Evolutionary conservation across 371 early-diverging fungal species (phyloP), one percentile per base, ranked within the genome.

Genomic region (Cokeromyces recurvatus): DNA sequence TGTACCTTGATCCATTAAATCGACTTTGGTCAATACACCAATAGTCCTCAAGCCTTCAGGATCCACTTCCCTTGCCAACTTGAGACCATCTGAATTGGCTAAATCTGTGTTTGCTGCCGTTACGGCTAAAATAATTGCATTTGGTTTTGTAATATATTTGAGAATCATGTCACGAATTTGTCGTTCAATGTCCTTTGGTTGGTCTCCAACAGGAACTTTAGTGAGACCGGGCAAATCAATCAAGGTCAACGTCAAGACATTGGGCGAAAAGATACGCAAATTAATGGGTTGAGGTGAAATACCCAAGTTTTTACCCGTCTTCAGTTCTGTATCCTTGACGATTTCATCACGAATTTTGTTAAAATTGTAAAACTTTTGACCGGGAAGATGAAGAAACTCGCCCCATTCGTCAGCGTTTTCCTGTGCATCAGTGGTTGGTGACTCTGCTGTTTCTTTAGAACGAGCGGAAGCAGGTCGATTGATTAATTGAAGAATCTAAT

Each of bases 1-100:
- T 4, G 99, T 99, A n/a, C 99, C 99, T 54, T 85, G 82, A 71
- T 99, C 99, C 99, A 99, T 99, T 50, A 99, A 73, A 71, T 99
- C 99, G 31, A 99, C 85, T 71, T 99, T 99, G 47, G 99, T 99
- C 60, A 99, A 71, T 19, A 99, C 99, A 62, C 99, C 99, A 48
- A 99, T 89, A 3, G 99, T 99, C 37, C 99, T 83, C 23, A 89
- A 73, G 50, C 98, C 97, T 42, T 98, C 96, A 6, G 99, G 98
- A 62, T 99, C 99, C 4, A 95, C 94, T 60, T 97, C 97, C 29
- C 94, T 81, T 6, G 98, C 98, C 19, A 97, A 59, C 59, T 94
- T 94, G 31, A 99, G 78, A 22, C 98, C 97, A 62, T 99, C 99
- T 10, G 97, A 96, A 73, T 98, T 99, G 53, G 98, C 98, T 57